Percentiles rank a stretch among this genome's conserved stretches.
phyloP scores from a whole-genome alignment of 2,329 filamentous ascomycete species.

The Colletotrichum sp. region DNA sequence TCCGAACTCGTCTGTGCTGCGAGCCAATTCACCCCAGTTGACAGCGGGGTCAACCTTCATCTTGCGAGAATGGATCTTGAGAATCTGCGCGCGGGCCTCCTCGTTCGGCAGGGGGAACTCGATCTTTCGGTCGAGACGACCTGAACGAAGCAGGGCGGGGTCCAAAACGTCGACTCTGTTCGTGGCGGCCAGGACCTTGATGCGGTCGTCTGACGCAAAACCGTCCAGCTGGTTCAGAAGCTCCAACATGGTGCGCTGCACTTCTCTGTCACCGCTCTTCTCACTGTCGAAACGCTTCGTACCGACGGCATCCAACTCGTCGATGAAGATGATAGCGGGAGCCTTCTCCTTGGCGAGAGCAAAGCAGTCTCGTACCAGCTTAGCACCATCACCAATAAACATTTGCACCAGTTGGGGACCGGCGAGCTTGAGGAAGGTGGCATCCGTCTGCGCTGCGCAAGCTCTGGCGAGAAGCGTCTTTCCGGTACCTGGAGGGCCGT shows the following conservation, averaged over 20 bases:
- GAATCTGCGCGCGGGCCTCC: slow-evolving; percentile 94
- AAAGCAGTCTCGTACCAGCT: slow-evolving; percentile 96
- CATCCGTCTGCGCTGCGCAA: slow-evolving; percentile 96
- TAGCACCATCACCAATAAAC: slow-evolving; percentile 99
- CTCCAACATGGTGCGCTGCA: slow-evolving; percentile 98
- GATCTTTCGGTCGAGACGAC: slow-evolving; percentile 94
- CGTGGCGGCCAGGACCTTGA: slow-evolving; percentile 94
- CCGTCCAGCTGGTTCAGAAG: slow-evolving; percentile 98
- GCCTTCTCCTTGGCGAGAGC: slow-evolving; percentile 98
- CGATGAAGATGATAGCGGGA: slow-evolving; percentile 98
- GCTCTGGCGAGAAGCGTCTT: slow-evolving; percentile 93
- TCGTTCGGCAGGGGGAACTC: slow-evolving; percentile 98
- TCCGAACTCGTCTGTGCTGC: slow-evolving; percentile 98
- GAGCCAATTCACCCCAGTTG: slow-evolving; percentile 94
- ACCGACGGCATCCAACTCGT: slow-evolving; percentile 97
- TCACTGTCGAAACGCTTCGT: slow-evolving; percentile 99
- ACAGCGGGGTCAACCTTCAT: slow-evolving; percentile 94
- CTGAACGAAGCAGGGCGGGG: slow-evolving; percentile 87
- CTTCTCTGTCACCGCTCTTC: slow-evolving; percentile 96
- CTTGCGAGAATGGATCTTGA: slow-evolving; percentile 97
- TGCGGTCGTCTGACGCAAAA: slow-evolving; percentile 94
- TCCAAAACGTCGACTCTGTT: slow-evolving; percentile 95
- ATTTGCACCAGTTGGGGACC: slow-evolving; percentile 98
- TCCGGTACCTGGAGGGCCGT: slow-evolving; percentile 88
- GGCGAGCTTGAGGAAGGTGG: slow-evolving; percentile 97